Evolutionary conservation across 2,329 filamentous ascomycete species (phyloP).

Genomic region (Coniochaeta sp.): DNA sequence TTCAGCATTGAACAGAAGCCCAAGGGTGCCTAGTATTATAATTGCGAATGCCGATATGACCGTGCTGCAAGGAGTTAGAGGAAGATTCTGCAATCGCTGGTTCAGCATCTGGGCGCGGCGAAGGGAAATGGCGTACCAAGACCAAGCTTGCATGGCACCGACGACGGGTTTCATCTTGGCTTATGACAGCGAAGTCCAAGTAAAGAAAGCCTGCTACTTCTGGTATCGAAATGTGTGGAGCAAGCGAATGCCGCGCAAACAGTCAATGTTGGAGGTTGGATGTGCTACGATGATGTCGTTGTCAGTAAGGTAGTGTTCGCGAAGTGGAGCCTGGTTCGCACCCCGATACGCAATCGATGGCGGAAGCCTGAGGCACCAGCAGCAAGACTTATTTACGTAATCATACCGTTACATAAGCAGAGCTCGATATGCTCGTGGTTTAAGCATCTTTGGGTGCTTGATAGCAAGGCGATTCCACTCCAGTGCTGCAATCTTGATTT

Average conservation of each 20-base stretch:
- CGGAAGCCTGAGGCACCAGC: background rate
- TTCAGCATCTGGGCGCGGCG: background rate
- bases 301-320: background rate
- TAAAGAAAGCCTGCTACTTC: background rate
- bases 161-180: constrained; percentile 83
- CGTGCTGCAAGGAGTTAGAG: constrained; percentile 51
- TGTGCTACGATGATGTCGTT: background rate
- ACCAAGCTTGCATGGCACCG: constrained; percentile 87
- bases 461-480: too few relatives aligned
- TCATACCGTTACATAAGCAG: background rate
- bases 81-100: background rate
- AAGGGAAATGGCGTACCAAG: constrained; percentile 56
- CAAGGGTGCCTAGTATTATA: constrained; percentile 54
- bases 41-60: constrained; percentile 61
- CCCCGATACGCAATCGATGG: background rate
- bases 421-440: background rate
- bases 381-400: background rate
- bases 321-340: background rate
- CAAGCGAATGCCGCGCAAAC: background rate
- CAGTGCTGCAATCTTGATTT: too few relatives aligned
- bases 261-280: background rate
- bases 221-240: background rate
- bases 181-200: background rate
- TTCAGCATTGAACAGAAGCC: constrained; percentile 67
- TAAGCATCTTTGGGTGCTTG: too few relatives aligned